Conservation (phyloP, 2,329 filamentous ascomycete genomes). For the Magnaporthiopsis poae region DNA sequence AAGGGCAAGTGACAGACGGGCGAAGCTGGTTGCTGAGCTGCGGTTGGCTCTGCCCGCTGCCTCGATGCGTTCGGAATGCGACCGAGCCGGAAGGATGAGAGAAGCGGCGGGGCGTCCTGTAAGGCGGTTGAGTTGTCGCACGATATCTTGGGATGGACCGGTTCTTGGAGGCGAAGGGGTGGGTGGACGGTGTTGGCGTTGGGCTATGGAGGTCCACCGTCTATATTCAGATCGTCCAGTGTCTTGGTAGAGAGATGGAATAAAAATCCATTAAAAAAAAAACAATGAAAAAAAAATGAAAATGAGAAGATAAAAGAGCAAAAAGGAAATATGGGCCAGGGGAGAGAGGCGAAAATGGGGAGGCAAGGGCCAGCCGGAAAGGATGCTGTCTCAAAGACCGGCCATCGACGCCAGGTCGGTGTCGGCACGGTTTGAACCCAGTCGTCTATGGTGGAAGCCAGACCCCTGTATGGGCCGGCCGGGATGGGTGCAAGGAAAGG, state of each 20-base stretch:
- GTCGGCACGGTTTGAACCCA: constrained; percentile 7
- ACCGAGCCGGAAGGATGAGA: not conserved
- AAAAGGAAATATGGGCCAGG: constrained; percentile 7
- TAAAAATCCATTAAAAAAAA: not conserved
- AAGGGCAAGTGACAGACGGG: not conserved
- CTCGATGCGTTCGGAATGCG: not conserved
- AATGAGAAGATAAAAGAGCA: not conserved
- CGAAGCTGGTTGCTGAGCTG: not conserved
- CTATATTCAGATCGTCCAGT: not conserved
- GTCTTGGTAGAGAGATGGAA: not conserved
- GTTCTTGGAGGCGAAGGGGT: not conserved
- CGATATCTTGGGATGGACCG: not conserved
- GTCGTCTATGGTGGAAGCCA: constrained; percentile 1
- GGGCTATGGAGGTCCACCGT: not conserved
- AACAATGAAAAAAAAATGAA: not conserved
- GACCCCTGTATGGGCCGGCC: not conserved
- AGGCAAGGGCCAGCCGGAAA: constrained; percentile 1
- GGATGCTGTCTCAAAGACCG: constrained; percentile 5
- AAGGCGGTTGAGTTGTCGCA: not conserved
- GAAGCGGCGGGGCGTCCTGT: not conserved
- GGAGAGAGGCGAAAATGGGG: constrained; percentile 1
- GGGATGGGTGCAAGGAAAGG: not conserved
- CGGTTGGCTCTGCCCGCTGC: not conserved
- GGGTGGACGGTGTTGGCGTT: not conserved
- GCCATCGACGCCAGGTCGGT: constrained; percentile 6